These are phyloP conservation scores for Botrytis aclada DNA, from an alignment of 2,329 filamentous ascomycete genomes.

Conservation along the genomic window DNA sequence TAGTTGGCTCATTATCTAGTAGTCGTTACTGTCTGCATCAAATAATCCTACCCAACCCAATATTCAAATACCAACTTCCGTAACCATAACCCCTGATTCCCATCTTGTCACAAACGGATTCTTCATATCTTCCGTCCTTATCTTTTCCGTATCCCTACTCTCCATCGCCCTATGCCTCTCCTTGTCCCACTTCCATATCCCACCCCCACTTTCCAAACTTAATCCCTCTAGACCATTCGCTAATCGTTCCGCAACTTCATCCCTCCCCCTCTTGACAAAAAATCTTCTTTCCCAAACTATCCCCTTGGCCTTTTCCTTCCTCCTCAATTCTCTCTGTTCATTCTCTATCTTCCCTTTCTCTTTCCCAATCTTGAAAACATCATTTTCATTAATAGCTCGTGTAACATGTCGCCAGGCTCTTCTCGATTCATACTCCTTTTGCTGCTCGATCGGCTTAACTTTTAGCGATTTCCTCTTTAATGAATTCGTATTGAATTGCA, in stretches of 20 bases:
- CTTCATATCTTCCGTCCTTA: conserved; percentile 22
- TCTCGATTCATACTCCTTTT: conserved; percentile 83
- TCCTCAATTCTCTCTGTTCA: conserved; percentile 74
- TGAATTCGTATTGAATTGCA: conserved; percentile 57
- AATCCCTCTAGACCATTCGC: conserved; percentile 24
- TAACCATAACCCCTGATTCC: conserved; percentile 30
- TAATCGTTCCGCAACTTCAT: conserved; percentile 43
- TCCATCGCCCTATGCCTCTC: conserved; percentile 28
- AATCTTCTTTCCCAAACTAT: conserved; percentile 78
- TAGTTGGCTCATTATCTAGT: background rate
- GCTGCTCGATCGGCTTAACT: conserved; percentile 69
- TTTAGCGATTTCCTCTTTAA: conserved; percentile 62
- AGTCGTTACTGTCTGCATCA: background rate
- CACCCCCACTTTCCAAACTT: conserved; percentile 33
- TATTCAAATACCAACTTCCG: background rate
- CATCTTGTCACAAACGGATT: conserved; percentile 28
- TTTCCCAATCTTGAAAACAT: conserved; percentile 73
- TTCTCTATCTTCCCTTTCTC: conserved; percentile 91
- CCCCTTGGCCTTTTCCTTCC: conserved; percentile 68
- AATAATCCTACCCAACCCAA: background rate
- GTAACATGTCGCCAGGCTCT: conserved; percentile 86
- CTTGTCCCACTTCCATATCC: conserved; percentile 35
- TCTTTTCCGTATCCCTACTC: conserved; percentile 22
- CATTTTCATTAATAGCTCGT: conserved; percentile 71
- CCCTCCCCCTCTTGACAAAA: conserved; percentile 57